Percentiles rank a stretch among this genome's conserved stretches.
Conservation (phyloP, 73 alveolate species). For the Diophrys sp. region DNA sequence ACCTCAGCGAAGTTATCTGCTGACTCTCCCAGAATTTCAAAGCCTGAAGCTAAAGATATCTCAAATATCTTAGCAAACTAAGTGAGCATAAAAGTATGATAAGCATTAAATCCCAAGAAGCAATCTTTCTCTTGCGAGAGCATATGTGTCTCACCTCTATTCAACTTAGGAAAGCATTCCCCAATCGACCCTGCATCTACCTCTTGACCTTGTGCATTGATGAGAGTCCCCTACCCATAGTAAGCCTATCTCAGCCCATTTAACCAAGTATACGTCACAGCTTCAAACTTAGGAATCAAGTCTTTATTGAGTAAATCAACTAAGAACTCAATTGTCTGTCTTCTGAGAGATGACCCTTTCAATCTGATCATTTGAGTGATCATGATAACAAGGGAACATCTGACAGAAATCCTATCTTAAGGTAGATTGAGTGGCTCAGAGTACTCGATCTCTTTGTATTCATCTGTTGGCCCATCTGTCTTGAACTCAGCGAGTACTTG, state of each 20-base stretch:
- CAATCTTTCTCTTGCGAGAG: not conserved
- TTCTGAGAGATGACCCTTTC: not conserved
- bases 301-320: not conserved
- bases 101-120: not conserved
- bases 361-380: not conserved
- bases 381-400: not conserved
- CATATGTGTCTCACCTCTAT: not conserved
- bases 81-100: not conserved
- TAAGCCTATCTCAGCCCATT: not conserved
- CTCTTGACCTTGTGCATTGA: not conserved
- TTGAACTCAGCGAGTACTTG: not conserved
- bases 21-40: not conserved
- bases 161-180: not conserved
- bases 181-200: not conserved
- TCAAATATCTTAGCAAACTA: not conserved
- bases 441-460: not conserved
- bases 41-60: not conserved
- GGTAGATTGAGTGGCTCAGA: not conserved
- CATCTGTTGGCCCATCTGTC: not conserved
- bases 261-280: not conserved
- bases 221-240: not conserved
- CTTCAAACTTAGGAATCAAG: not conserved
- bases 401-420: not conserved
- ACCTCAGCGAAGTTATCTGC: not conserved
- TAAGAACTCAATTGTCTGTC: not conserved